Base-by-base conservation (phyloP, 2,329 filamentous ascomycete species). In the Hypomyces perniciosus region DNA sequence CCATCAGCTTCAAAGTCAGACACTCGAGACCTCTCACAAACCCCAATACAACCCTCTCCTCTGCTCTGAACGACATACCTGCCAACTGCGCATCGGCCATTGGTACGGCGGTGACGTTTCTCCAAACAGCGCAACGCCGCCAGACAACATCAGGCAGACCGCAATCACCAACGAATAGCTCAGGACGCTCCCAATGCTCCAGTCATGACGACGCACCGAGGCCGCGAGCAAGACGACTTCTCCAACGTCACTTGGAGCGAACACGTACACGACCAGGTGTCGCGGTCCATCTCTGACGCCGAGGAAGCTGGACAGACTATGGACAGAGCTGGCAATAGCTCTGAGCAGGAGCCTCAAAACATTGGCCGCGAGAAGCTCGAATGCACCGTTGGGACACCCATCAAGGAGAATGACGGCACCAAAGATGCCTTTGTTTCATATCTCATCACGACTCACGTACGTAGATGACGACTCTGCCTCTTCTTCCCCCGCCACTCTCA, bases 391-490 rank as follows among this genome's bases (percentile, higher is more conserved):
- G 82, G 83, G 49, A 81, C 85, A 52, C 90, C 93, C 20, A 80
- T 92, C 69, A 97, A 96, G 71, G 93, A 97, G 75, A 93, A 92
- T 63, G 90, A 96, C 63, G 92, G 93, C 44, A 95, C 91, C 53
- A 96, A 96, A 70, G 93, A 96, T 70, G 87, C 90, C 48, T 99
- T 95, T 72, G 86, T 97, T 52, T 97, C 93, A 8, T 99, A 99
- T 68, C 77, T 95, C 45, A 88, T 99, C 58, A 93, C 88, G 41
- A 96, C 93, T 48, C 79, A 91, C 71, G 91, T 95, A 74, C 30
- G 68, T 33, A 9, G 5, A 8, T 26, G n/a, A 1, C n/a, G 12
- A 7, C 5, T 42, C 37, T 34, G 45, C 26, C n/a, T 31, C 6
- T 39, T n/a, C 10, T 20, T 20, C 48, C 38, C 48, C 41, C 41